phyloP scores from a whole-genome alignment of 1,284 basidiomycete species.

The Moesziomyces antarcticus region DNA sequence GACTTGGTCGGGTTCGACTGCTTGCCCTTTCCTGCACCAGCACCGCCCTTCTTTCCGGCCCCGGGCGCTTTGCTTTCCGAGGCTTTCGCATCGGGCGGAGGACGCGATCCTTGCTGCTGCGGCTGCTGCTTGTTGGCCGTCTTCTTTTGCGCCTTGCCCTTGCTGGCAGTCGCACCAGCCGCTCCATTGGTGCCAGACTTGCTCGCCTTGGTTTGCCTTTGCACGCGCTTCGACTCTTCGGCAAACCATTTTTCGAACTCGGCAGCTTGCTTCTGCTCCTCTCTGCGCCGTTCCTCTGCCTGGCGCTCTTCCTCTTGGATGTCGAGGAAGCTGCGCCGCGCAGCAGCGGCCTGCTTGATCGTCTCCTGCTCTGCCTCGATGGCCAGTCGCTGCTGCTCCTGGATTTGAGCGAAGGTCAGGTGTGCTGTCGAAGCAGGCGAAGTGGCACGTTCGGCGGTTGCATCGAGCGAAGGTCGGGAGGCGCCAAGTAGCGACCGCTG shows the following conservation, averaged over 20 bases:
- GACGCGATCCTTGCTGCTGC: conserved; percentile 8
- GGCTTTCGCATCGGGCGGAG: neutral
- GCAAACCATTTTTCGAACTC: conserved; percentile 66
- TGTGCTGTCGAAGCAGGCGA: conserved; percentile 22
- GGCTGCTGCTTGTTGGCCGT: conserved; percentile 10
- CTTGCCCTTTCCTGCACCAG: conserved; percentile 7
- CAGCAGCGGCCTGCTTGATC: conserved; percentile 31
- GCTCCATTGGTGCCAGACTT: conserved; percentile 1
- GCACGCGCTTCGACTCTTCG: conserved; percentile 60
- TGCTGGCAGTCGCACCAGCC: conserved; percentile 5
- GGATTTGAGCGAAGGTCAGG: conserved; percentile 59
- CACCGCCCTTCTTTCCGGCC: conserved; percentile 16
- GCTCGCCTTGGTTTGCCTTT: conserved; percentile 35
- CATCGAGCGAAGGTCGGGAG: conserved; percentile 10
- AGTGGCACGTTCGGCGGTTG: conserved; percentile 3
- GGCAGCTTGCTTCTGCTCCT: conserved; percentile 55
- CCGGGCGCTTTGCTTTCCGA: conserved; percentile 18
- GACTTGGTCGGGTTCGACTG: conserved; percentile 2
- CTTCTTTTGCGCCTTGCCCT: conserved; percentile 31
- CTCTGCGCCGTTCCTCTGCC: conserved; percentile 49
- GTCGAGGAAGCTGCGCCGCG: conserved; percentile 56
- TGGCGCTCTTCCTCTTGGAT: conserved; percentile 59
- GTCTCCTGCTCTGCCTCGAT: conserved; percentile 34
- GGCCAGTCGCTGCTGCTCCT: conserved; percentile 58
- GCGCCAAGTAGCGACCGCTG: conserved; percentile 12